Conservation (phyloP, 148 eudicot species). For the Dianthus caryophyllus region DNA sequence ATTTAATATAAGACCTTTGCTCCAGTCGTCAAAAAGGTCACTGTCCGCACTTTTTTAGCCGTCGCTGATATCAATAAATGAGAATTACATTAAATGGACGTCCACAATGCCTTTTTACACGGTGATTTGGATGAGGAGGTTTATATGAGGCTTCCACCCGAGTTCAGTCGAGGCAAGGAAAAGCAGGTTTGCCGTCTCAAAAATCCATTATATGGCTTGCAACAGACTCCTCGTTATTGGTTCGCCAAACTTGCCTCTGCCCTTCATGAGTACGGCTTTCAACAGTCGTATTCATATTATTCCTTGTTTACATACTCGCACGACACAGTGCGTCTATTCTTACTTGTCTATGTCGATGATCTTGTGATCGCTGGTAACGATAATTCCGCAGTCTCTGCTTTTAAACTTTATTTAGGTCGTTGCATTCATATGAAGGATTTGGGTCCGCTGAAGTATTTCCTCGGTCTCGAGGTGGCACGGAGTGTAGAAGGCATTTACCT, state of each 20-base stretch:
- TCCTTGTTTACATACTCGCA: neutral
- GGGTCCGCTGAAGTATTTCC: neutral
- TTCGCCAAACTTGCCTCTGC: slow-evolving; percentile 5
- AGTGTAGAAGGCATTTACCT: neutral
- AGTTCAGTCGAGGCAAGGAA: too few relatives aligned
- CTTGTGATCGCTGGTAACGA: neutral
- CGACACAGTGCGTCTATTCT: neutral
- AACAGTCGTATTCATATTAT: neutral
- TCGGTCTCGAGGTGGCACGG: neutral
- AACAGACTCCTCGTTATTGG: neutral
- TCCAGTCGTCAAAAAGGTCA: too few relatives aligned
- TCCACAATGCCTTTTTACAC: too few relatives aligned
- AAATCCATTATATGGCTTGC: neutral
- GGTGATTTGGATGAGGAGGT: too few relatives aligned
- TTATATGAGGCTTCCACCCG: too few relatives aligned
- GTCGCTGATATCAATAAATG: too few relatives aligned
- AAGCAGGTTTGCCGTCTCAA: too few relatives aligned
- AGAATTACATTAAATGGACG: too few relatives aligned
- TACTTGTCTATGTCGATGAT: slow-evolving; percentile 9
- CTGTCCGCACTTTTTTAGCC: too few relatives aligned
- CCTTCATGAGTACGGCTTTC: neutral
- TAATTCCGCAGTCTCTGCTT: neutral
- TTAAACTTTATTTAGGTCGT: neutral
- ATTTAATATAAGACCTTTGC: too few relatives aligned
- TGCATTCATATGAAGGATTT: slow-evolving; percentile 6